phyloP scores from a whole-genome alignment of 1,139 yeast genomes.

The Nakaseomyces kungkrabaensis region DNA sequence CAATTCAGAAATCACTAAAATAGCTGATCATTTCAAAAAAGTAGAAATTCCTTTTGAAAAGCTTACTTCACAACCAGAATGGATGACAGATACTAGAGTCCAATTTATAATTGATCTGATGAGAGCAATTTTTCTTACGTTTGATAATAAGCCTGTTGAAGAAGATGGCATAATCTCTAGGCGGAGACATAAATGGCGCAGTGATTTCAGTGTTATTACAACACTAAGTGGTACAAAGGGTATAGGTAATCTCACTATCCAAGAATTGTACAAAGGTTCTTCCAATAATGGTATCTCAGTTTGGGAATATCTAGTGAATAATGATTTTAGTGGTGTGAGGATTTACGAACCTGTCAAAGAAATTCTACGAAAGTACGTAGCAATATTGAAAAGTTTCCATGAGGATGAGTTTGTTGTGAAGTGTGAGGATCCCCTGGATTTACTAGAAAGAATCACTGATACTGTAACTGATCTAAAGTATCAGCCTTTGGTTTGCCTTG shows the following conservation, averaged over 20 bases:
- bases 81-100: slow-evolving; percentile 41
- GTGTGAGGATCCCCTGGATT: slow-evolving; percentile 10
- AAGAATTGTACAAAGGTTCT: slow-evolving; percentile 15
- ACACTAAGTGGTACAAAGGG: slow-evolving; percentile 23
- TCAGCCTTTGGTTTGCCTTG: slow-evolving; percentile 7
- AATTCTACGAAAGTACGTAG: background rate
- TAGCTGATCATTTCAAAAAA: slow-evolving; percentile 34
- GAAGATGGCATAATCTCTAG: background rate
- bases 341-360: background rate
- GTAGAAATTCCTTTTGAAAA: slow-evolving; percentile 38
- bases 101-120: slow-evolving; percentile 44
- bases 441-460: slow-evolving; percentile 11
- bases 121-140: slow-evolving; percentile 27
- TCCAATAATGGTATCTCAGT: slow-evolving; percentile 11
- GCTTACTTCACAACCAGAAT: slow-evolving; percentile 40
- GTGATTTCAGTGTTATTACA: slow-evolving; percentile 22
- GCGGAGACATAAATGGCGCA: slow-evolving; percentile 7
- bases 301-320: slow-evolving; percentile 18
- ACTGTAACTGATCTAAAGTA: slow-evolving; percentile 11
- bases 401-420: slow-evolving; percentile 5
- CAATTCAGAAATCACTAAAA: slow-evolving; percentile 42
- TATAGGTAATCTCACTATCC: slow-evolving; percentile 18
- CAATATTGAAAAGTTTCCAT: background rate
- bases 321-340: background rate
- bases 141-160: slow-evolving; percentile 7